Evolutionary conservation across 371 early-diverging fungal genomes (phyloP), one percentile per base, ranked within the genome.

Genomic region (Catenaria anguillulae): DNA sequence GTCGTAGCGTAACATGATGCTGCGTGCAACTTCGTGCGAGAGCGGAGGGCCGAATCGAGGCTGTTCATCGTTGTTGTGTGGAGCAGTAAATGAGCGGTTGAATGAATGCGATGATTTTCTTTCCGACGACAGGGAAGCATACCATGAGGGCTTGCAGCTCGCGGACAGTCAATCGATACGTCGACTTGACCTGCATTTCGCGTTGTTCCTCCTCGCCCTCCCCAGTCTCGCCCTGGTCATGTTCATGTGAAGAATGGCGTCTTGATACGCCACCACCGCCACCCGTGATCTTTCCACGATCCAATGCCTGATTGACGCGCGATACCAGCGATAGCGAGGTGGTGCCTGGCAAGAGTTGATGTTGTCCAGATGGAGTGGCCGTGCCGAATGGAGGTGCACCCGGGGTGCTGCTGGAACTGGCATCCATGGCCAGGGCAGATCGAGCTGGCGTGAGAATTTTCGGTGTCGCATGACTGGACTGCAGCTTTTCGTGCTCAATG

Each of bases 1-100:
- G 60, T 75, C 75, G 60, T 75, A 75, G n/a, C 68, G 62, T 56
- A 69, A 70, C 40, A 75, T 68, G 61, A 71, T 65, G 48, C 62
- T n/a, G 33, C 48, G 56, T 2, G 62, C 64, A 46, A 70, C 67
- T 13, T 63, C 56, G 6, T 62, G 5, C 15, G 69, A 55, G 33
- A 70, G 26, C 0, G 50, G 19, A 2, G 74, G 74, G 4, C 74
- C 74, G 23, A 72, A 56, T n/a, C 68, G 48, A 42, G 50, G 54
- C 40, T 46, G 45, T 17, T 17, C 45, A 43, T 43, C 21, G 21
- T 4, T 43, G 45, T 45, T 55, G 63, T 33, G 61, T 59, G 42
- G 56, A 62, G 59, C 52, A 24, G 35, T 64, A 24, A 43, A 10
- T 17, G 17, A 40, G 40, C 17, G 10, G 17, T 5, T 40, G 5